Evolutionary conservation across 2,329 filamentous ascomycete genomes (phyloP), one percentile per base, ranked within the genome.

Genomic region (Aquanectria penicillioides): DNA sequence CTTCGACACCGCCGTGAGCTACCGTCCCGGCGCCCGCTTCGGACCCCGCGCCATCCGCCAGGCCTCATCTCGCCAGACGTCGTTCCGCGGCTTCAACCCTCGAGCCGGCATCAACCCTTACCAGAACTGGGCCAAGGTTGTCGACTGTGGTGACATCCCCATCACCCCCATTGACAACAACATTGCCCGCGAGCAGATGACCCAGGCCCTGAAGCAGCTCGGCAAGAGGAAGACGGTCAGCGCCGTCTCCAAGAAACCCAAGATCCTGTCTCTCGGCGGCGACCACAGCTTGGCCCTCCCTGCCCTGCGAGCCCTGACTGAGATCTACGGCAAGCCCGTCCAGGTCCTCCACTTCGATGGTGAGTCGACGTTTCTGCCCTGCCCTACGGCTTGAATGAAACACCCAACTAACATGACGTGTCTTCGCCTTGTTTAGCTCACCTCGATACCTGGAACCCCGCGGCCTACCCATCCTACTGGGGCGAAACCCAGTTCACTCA

Each of bases 141-240:
- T 94, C 47, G 94, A 97, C 80, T 97, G 94, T 74, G 94, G 94
- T 41, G 94, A 97, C 73, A 93, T 97, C 54, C 93, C 94, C 23
- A 83, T 96, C 65, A 92, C 90, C 0, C 93, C 93, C 0, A 89
- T 96, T 67, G 93, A 97, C 78, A 97, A 97, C 73, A 86, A 81
- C 2, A 81, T 97, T 13, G 94, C 94, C 0, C 80, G 94, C 51
- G 81, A 83, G 38, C 94, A 97, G 77, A 97, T 97, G 93, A 91
- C 86, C 26, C 86, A 89, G 70, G 93, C 91, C 0, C 93, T 92
- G 73, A 79, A 83, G 6, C 89, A 94, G 75, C 86, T 97, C 3
- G 82, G 80, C 25, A 71, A 66, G 31, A 74, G 79, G 4, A 73
- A 68, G 31, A 75, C 81, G 74, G 57, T 69, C 12, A 73, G 72